Conservation (phyloP, 768 basidiomycete species). For the Cantharellus anzutake region DNA sequence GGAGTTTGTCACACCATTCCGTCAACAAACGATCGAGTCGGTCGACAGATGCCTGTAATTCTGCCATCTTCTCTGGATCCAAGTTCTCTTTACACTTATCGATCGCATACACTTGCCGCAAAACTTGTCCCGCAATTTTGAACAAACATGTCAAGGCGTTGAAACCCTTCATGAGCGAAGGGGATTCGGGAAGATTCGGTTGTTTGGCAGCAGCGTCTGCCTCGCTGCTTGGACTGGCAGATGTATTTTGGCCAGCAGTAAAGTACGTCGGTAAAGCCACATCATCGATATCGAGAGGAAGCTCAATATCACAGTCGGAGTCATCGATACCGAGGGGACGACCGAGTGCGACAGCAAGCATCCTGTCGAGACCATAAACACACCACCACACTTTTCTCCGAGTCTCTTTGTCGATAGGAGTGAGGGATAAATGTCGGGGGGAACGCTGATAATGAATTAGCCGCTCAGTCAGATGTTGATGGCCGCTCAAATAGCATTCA, state of each 20-base stretch:
- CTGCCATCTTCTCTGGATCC: slow-evolving; percentile 52
- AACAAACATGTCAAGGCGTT: slow-evolving; percentile 60
- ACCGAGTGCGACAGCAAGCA: slow-evolving; percentile 80
- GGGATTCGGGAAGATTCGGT: slow-evolving; percentile 4
- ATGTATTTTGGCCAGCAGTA: slow-evolving; percentile 24
- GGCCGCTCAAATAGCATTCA: neutral
- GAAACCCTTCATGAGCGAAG: slow-evolving; percentile 66
- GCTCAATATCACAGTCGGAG: slow-evolving; percentile 75
- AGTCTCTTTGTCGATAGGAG: slow-evolving; percentile 71
- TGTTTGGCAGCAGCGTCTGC: neutral
- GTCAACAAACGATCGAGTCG: slow-evolving; percentile 54
- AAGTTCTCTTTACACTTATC: slow-evolving; percentile 36
- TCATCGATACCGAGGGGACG: slow-evolving; percentile 80
- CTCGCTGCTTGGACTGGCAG: neutral
- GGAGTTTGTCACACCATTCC: slow-evolving; percentile 71
- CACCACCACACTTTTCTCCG: slow-evolving; percentile 90
- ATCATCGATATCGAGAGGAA: slow-evolving; percentile 71
- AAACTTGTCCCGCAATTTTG: slow-evolving; percentile 54
- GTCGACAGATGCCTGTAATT: slow-evolving; percentile 65
- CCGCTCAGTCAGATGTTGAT: too few species aligned
- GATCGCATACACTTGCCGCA: slow-evolving; percentile 66
- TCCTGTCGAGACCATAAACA: slow-evolving; percentile 69
- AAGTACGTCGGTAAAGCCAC: slow-evolving; percentile 55
- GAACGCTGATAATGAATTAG: slow-evolving; percentile 38
- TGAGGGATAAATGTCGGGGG: slow-evolving; percentile 48